These are phyloP conservation scores for Cyclotella cryptica DNA, from an alignment of 108 stramenopile genomes.

Conservation along the genomic window DNA sequence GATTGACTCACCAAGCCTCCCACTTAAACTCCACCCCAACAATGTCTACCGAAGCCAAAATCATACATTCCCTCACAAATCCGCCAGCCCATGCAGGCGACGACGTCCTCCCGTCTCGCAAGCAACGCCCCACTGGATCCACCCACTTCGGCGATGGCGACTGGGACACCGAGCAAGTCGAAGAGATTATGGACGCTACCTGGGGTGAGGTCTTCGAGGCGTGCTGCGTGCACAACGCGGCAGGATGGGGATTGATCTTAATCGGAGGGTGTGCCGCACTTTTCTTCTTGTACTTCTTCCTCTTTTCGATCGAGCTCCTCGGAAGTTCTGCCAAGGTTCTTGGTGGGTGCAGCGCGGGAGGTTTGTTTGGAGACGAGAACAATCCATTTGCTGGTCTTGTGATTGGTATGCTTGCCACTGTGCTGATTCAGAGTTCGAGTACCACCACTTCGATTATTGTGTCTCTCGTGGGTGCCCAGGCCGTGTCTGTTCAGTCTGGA, in stretches of 20 bases:
- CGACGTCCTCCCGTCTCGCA: constrained; percentile 7
- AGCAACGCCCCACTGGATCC: constrained; percentile 9
- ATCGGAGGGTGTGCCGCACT: constrained; percentile 56
- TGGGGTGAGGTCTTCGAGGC: constrained; percentile 79
- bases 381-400: constrained; percentile 90
- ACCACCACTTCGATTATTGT: constrained; percentile 92
- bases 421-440: constrained; percentile 85
- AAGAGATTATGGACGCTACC: constrained; percentile 55
- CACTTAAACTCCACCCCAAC: too few species aligned
- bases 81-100: not conserved
- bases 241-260: constrained; percentile 66
- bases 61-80: constrained; percentile 1
- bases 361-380: constrained; percentile 70
- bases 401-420: constrained; percentile 86
- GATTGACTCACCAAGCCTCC: too few species aligned
- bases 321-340: constrained; percentile 85
- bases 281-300: constrained; percentile 92
- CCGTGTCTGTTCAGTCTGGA: constrained; percentile 47
- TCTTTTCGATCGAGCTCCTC: constrained; percentile 83
- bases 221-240: constrained; percentile 74
- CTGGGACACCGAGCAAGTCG: not conserved
- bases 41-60: constrained; percentile 23
- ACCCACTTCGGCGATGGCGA: constrained; percentile 14
- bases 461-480: constrained; percentile 77
- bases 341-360: constrained; percentile 81